Evolutionary conservation across 139 green algal species (phyloP), one percentile per base, ranked within the genome.

Genomic region (Marvania coccoides): DNA sequence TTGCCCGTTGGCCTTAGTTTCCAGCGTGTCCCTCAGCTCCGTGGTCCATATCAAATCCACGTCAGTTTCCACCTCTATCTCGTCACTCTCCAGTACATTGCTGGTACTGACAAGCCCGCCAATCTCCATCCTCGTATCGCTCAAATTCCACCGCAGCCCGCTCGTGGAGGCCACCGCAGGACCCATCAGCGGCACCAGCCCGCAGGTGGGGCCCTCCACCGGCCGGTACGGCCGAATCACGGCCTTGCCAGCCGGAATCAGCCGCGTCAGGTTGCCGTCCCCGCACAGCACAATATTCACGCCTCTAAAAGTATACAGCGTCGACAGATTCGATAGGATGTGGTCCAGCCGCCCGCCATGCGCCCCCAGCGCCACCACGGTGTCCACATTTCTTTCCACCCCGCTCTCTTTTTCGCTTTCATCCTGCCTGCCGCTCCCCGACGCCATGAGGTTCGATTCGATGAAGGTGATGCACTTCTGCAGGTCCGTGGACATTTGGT

Each of bases 291-390:
- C 68, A 13, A 98, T 58, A 39, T 79, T 54, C 14, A 95, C 63
- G 61, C 90, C 59, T 2, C 67, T 68, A 64, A 85, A 85, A 12
- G 62, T 65, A 72, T 95, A 81, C 33, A 98, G 79, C 8, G 78
- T 75, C 76, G 79, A 83, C 1, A 98, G 75, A 76, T 91, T 93
- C n/a, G 63, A 69, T 6, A 98, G 70, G 0, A 83, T 90, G 72
- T 98, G 93, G 80, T 98, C 93, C 37, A 98, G 55, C 10, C 93
- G 81, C 2, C 93, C 93, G 5, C 93, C 93, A 3, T 97, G 58
- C 1, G 86, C 92, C 26, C 91, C 91, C 9, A 66, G 19, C 26
- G 59, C 59, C n/a, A 66, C n/a, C 23, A 66, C 24, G n/a, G 14
- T 26, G 24, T 53, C 15, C 7, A 28, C 23, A n/a, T n/a, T 10